phyloP scores from a whole-genome alignment of 2,329 filamentous ascomycete genomes.

The Penicillium aurantiogriseum region DNA sequence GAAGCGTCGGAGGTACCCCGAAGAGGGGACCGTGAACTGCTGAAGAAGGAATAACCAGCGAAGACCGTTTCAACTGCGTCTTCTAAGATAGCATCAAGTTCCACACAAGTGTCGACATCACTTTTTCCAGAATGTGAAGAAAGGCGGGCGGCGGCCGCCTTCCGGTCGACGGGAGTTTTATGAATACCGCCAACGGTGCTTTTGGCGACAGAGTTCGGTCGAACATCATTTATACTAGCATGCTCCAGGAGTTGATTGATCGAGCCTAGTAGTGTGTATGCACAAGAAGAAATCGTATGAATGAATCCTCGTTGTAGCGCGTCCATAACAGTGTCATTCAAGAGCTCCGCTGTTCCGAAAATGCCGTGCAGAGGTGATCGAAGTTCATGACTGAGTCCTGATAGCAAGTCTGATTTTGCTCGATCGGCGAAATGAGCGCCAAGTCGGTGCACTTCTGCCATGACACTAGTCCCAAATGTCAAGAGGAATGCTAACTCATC shows the following conservation, averaged over 20 bases:
- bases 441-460: constrained; percentile 27
- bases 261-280: constrained; percentile 41
- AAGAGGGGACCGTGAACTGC: not conserved
- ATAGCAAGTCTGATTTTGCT: constrained; percentile 33
- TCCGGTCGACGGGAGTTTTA: not conserved
- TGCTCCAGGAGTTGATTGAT: constrained; percentile 35
- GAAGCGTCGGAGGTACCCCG: not conserved
- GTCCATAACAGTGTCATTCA: constrained; percentile 24
- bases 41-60: constrained; percentile 13
- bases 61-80: constrained; percentile 18
- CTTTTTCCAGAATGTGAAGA: not conserved
- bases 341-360: constrained; percentile 26
- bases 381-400: constrained; percentile 33
- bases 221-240: constrained; percentile 24
- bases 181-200: not conserved
- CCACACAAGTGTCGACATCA: constrained; percentile 7
- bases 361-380: constrained; percentile 35
- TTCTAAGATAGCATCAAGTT: constrained; percentile 14
- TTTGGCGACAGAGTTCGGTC: not conserved
- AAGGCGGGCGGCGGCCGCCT: not conserved
- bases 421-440: constrained; percentile 24
- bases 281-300: constrained; percentile 37
- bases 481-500: constrained; percentile 25
- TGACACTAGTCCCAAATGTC: constrained; percentile 28
- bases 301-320: constrained; percentile 25